Evolutionary conservation across 257 asterid genomes (phyloP).

Genomic region (Orobanche coerulescens): DNA sequence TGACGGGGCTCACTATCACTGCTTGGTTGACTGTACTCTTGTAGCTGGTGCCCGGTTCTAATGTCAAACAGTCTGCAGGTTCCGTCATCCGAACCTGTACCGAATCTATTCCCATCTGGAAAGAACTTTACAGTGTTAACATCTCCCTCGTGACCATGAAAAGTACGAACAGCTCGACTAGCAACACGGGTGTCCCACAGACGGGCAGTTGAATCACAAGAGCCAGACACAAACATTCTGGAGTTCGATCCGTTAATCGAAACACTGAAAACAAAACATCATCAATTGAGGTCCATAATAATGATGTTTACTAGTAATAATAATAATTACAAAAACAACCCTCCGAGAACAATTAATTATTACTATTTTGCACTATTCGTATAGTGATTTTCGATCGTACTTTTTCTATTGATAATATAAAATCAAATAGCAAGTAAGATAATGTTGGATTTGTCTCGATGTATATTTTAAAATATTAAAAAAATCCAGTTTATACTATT

Average conservation of each 20-base stretch:
- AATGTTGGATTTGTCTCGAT: no score
- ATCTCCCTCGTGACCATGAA: conserved; percentile 88
- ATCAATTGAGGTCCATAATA: conserved; percentile 12
- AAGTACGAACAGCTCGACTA: conserved; percentile 92
- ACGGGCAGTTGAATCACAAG: conserved; percentile 92
- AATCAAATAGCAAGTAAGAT: no score
- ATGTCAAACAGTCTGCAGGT: conserved; percentile 86
- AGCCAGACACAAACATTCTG: conserved; percentile 87
- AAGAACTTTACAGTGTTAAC: conserved; percentile 88
- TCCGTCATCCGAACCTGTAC: conserved; percentile 94
- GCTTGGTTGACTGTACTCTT: conserved; percentile 71
- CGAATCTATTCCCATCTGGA: conserved; percentile 91
- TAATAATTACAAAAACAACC: neutral
- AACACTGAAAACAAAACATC: conserved; percentile 46
- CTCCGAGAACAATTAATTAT: no score
- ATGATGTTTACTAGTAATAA: neutral
- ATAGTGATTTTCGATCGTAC: no score
- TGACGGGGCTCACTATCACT: conserved; percentile 56
- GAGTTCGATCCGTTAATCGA: conserved; percentile 77
- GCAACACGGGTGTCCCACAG: conserved; percentile 98
- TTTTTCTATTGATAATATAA: no score
- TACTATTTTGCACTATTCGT: no score
- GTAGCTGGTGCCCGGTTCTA: conserved; percentile 97
- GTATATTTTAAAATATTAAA: no score
- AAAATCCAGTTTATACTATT: no score